A percentile compares a stretch with the other conserved stretches of the same genome.
Conservation (phyloP, 345 rosid genomes). For the Trapa incisa region DNA sequence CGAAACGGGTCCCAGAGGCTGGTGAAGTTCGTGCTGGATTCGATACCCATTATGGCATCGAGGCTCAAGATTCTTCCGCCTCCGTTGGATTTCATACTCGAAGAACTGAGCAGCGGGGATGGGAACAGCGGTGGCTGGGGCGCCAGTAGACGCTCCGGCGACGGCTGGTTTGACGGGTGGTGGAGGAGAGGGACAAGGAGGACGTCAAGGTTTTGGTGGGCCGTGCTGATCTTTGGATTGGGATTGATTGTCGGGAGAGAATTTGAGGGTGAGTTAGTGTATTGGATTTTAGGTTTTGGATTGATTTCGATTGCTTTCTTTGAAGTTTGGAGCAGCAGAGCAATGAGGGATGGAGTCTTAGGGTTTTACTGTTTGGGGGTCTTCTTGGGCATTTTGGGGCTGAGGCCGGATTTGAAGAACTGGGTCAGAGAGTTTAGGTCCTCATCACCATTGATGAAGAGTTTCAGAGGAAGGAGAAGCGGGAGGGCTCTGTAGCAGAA, state of each 20-base stretch:
- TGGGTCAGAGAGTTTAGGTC: conserved; percentile 15
- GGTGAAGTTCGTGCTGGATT: conserved; percentile 17
- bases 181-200: conserved; percentile 18
- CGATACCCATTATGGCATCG: conserved; percentile 23
- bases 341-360: conserved; percentile 20
- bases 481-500: conserved; percentile 5
- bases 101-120: conserved; percentile 22
- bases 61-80: conserved; percentile 32
- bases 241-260: conserved; percentile 19
- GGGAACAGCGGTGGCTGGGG: conserved; percentile 17
- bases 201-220: conserved; percentile 12
- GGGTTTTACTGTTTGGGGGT: conserved; percentile 22
- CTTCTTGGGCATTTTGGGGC: conserved; percentile 18
- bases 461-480: conserved; percentile 16
- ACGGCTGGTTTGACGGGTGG: conserved; percentile 25
- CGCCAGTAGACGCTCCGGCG: conserved; percentile 21
- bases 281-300: conserved; percentile 22
- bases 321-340: conserved; percentile 11
- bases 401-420: conserved; percentile 18
- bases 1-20: conserved; percentile 21
- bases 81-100: conserved; percentile 24
- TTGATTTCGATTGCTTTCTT: conserved; percentile 11
- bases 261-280: conserved; percentile 13
- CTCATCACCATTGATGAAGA: conserved; percentile 16
- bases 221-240: conserved; percentile 18